These are phyloP conservation scores for Aegilops speltoides DNA, from an alignment of 176 grass and related monocot species.

Conservation along the genomic window DNA sequence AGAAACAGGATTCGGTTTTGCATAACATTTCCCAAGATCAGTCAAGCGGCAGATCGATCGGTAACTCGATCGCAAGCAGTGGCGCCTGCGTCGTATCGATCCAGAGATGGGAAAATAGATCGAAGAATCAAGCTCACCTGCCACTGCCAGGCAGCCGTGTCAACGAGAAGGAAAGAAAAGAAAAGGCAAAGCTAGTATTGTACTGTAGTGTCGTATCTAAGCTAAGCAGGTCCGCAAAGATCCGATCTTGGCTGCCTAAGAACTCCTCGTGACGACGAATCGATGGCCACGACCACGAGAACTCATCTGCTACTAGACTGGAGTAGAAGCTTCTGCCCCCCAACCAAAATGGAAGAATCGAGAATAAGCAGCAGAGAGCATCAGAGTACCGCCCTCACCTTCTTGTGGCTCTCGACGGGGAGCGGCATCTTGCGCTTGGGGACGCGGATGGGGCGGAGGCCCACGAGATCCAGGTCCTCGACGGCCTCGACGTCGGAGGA, in stretches of 20 bases:
- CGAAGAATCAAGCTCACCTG: slow-evolving; percentile 3
- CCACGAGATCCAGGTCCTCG: slow-evolving; percentile 60
- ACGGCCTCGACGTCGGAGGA: slow-evolving; percentile 35
- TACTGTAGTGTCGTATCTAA: not conserved
- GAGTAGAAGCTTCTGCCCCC: not conserved
- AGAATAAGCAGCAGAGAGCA: not conserved
- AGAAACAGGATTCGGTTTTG: not conserved
- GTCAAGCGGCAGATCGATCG: not conserved
- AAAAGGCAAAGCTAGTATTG: not conserved
- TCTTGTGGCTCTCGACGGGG: slow-evolving; percentile 53
- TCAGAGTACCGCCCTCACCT: slow-evolving; percentile 19
- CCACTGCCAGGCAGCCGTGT: not conserved
- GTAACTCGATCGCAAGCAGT: not conserved
- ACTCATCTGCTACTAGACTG: no score
- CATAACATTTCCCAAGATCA: not conserved
- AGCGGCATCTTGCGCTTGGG: slow-evolving; percentile 66
- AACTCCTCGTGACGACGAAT: slow-evolving; percentile 20
- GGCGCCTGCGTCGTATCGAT: not conserved
- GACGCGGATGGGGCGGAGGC: slow-evolving; percentile 54
- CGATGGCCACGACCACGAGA: slow-evolving; percentile 2
- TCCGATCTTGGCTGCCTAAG: slow-evolving; percentile 13
- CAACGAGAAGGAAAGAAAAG: not conserved
- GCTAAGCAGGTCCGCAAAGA: slow-evolving; percentile 13
- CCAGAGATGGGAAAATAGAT: not conserved
- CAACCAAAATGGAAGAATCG: not conserved